Evolutionary conservation across 768 basidiomycete genomes (phyloP).

Genomic region (Mycena chlorophos): DNA sequence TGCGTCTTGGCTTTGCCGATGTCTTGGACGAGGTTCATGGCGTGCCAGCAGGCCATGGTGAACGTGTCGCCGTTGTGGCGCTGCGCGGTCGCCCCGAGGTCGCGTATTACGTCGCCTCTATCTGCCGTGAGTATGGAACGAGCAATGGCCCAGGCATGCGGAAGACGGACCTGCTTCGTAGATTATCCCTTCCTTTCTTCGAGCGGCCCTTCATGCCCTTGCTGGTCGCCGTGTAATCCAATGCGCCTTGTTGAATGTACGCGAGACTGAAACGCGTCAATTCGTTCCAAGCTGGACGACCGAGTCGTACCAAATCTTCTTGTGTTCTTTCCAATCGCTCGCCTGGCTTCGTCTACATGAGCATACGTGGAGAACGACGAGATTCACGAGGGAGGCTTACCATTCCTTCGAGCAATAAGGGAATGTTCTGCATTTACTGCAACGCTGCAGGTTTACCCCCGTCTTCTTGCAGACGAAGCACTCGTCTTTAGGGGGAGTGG

Average conservation of each 20-base stretch:
- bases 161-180: neutral
- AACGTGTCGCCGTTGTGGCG: neutral
- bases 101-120: neutral
- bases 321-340: conserved; percentile 1
- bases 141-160: neutral
- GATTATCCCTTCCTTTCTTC: neutral
- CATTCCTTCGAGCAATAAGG: neutral
- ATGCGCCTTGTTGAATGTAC: neutral
- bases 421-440: neutral
- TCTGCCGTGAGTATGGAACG: neutral
- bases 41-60: neutral
- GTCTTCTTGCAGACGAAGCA: neutral
- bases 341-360: neutral
- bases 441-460: neutral
- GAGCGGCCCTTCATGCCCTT: neutral
- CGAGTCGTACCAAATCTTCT: neutral
- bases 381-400: neutral
- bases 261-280: neutral
- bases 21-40: neutral
- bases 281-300: neutral
- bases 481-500: neutral
- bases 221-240: neutral
- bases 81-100: neutral
- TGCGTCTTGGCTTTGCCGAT: neutral
- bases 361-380: neutral